phyloP scores from a whole-genome alignment of 805 yeast species.

The Hanseniaspora nectarophila region DNA sequence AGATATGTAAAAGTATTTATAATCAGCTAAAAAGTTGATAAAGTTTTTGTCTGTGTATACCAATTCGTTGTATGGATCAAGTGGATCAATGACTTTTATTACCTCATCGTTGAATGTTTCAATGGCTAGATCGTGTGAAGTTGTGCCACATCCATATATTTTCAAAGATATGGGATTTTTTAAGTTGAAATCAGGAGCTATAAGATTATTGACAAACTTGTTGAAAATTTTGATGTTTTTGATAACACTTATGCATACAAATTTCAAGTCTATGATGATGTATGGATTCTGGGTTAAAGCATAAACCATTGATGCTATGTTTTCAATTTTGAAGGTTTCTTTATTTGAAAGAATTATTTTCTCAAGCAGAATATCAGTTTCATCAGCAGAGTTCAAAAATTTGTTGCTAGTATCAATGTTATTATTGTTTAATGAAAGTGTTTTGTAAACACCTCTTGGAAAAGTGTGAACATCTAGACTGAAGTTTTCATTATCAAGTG shows the following conservation, averaged over 20 bases:
- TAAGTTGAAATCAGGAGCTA: not conserved
- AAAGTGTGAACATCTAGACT: not conserved
- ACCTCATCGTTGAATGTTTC: not conserved
- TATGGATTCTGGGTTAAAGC: not conserved
- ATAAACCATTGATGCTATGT: not conserved
- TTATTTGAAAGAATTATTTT: not conserved
- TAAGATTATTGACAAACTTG: not conserved
- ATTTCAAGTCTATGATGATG: not conserved
- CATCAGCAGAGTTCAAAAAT: not conserved
- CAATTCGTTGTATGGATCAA: not conserved
- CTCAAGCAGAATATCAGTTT: not conserved
- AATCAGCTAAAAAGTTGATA: not conserved
- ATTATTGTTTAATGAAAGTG: not conserved
- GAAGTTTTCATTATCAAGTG: not conserved
- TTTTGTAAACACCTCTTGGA: not conserved
- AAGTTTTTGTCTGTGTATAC: not conserved
- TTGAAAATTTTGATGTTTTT: not conserved
- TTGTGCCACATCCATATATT: slow-evolving; percentile 5
- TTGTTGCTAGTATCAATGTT: not conserved
- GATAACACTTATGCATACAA: not conserved
- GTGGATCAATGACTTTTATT: slow-evolving; percentile 2
- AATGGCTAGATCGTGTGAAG: slow-evolving; percentile 1
- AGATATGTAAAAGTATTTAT: slow-evolving; percentile 1
- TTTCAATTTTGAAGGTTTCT: not conserved
- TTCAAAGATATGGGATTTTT: not conserved